Evolutionary conservation across 306 rosid species (phyloP), one percentile per base, ranked within the genome.

Genomic region (Amphicarpaea edgeworthii): DNA sequence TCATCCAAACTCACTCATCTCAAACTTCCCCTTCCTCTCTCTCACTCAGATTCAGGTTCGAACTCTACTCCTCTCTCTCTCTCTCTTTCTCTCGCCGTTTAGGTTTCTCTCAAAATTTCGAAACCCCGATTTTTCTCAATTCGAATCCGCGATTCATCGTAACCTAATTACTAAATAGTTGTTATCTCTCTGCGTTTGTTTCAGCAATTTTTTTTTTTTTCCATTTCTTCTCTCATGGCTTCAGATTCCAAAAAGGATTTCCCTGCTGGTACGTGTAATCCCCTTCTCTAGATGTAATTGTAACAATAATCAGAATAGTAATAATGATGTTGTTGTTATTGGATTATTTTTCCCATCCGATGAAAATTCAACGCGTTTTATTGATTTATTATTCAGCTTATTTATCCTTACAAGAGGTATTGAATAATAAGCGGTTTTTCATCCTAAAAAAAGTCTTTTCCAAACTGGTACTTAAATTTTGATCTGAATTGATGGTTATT

Each of bases 181-280:
- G 1, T 17, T 0, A 28, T 42, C 3, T 41, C 40, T 74, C 28
- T 50, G 24, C 46, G 43, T 75, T 74, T 60, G 58, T 73, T 78
- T 75, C 83, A 91, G 93, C 70, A 51, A 12, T 17, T 23, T 58
- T 11, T 3, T 46, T 3, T 68, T 68, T 79, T n/a, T n/a, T n/a
- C n/a, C n/a, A n/a, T n/a, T n/a, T 81, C 40, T 55, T 53, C 30
- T 55, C 37, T 38, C 53, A 92, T 91, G 97, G 96, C 93, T 77
- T 90, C 97, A 2, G 77, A 83, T 70, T 70, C 85, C 67, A 77
- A 40, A 55, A 92, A 86, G 87, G 93, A 92, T 84, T 57, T 55
- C 46, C 89, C 90, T 30, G 84, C 90, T 83, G 97, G 93, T 90
- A 85, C 26, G 87, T 65, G 3, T 8, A 0, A 8, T n/a, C 0